Evolutionary conservation across 768 basidiomycete species (phyloP), one percentile per base, ranked within the genome.

Genomic region (Kwoniella newhampshirensis): DNA sequence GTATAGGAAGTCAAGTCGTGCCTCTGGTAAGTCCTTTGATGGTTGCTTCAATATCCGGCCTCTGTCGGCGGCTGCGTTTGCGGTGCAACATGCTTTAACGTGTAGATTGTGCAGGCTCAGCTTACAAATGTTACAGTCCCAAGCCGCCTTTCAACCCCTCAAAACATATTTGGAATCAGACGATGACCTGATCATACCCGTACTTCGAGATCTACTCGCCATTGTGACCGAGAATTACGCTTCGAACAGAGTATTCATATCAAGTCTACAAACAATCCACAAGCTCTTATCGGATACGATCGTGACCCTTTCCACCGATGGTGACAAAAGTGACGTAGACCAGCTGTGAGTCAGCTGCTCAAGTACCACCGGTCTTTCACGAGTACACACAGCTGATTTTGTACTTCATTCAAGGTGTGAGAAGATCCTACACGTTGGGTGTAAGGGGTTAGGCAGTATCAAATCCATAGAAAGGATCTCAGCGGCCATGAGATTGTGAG

Each of bases 401-500:
- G 52, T 60, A 15, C 53, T 32, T 8, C 27, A 41, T 56, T 55
- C 42, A 51, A 59, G 58, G 21, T 7, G 8, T 18, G 12, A 18
- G 21, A 28, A 27, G 25, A 71, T 91, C 51, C 76, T 88, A 27
- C 67, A 79, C 11, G 76, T 90, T 46, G 80, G 82, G 26, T 81
- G 83, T 17, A 84, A 79, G 68, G 86, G 87, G 70, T 80, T 88
- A 9, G 77, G 80, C 15, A 83, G 82, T 26, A 75, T 92, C 53
- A 96, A 91, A 78, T 94, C 84, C 60, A 78, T 89, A n/a, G 87
- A 87, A 64, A 78, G 94, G 52, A 85, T 96, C 21, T 81, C 82
- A 11, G 84, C 86, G 57, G 85, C 86, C 3, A 89, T 91, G 88
- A 88, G 86, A 75, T 83, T 89, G 94, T 94, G 66, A 60, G 81